Conservation (phyloP, 108 stramenopile genomes). For the Skeletonema tropicum region DNA sequence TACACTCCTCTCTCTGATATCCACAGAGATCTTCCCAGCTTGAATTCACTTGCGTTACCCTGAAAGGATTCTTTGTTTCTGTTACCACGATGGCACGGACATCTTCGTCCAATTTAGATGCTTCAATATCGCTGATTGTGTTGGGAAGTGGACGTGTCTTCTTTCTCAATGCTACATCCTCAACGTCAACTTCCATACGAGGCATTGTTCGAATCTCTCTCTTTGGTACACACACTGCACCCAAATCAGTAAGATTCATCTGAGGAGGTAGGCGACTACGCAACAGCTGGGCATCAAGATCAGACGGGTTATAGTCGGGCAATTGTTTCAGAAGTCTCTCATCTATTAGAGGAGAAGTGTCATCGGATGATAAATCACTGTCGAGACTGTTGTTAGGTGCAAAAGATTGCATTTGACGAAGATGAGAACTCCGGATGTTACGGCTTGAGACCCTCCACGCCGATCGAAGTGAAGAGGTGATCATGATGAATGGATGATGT, state of each 20-base stretch:
- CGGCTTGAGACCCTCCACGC: background rate
- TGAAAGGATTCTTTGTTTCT: constrained; percentile 59
- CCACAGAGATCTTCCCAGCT: constrained; percentile 82
- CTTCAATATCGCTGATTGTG: constrained; percentile 20
- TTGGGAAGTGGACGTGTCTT: constrained; percentile 21
- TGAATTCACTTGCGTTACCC: constrained; percentile 70
- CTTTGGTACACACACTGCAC: background rate
- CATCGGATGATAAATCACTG: constrained; percentile 36
- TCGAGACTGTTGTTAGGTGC: constrained; percentile 11
- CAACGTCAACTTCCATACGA: constrained; percentile 2
- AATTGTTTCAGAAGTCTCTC: constrained; percentile 31
- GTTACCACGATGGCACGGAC: constrained; percentile 74
- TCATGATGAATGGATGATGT: background rate
- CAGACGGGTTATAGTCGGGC: constrained; percentile 25
- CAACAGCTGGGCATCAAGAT: constrained; percentile 13
- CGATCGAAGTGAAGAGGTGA: background rate
- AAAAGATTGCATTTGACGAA: background rate
- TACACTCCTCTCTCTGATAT: constrained; percentile 58
- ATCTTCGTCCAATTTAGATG: constrained; percentile 27
- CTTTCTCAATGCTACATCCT: background rate
- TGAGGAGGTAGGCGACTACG: constrained; percentile 24
- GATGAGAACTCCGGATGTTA: background rate
- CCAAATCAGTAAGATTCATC: constrained; percentile 21
- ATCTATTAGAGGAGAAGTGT: constrained; percentile 29
- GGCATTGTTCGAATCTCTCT: constrained; percentile 9